phyloP scores from a whole-genome alignment of 2,329 filamentous ascomycete species.

The Oidium heveae region DNA sequence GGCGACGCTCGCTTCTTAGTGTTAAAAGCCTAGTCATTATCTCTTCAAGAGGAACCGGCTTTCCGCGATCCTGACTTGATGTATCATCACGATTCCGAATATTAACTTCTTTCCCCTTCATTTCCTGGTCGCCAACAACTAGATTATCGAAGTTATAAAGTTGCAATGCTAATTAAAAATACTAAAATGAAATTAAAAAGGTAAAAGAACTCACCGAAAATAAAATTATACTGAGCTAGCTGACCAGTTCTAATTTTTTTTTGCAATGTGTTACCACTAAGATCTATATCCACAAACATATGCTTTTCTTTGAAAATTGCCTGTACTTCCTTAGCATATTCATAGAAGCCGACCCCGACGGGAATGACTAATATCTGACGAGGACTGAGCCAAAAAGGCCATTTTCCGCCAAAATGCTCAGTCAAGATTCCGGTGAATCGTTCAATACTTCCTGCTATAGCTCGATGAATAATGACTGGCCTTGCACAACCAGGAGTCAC shows the following conservation, averaged over 20 bases:
- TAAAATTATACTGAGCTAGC: slow-evolving; percentile 61
- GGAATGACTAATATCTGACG: slow-evolving; percentile 59
- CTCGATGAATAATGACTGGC: slow-evolving; percentile 70
- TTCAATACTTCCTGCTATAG: slow-evolving; percentile 48
- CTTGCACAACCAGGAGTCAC: slow-evolving; percentile 46
- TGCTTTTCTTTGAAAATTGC: slow-evolving; percentile 37
- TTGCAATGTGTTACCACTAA: slow-evolving; percentile 56
- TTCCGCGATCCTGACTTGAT: slow-evolving; percentile 32
- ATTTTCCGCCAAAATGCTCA: slow-evolving; percentile 69
- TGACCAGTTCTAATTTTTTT: slow-evolving; percentile 76
- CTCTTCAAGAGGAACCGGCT: slow-evolving; percentile 29
- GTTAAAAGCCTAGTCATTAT: slow-evolving; percentile 28
- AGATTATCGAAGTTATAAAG: neutral
- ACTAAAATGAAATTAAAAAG: neutral
- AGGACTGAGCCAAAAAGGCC: slow-evolving; percentile 76
- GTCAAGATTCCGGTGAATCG: slow-evolving; percentile 50
- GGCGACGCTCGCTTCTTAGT: slow-evolving; percentile 21
- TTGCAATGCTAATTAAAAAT: neutral
- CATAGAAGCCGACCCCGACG: slow-evolving; percentile 43
- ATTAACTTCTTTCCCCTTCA: slow-evolving; percentile 32
- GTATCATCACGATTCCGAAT: slow-evolving; percentile 39
- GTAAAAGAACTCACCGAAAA: slow-evolving; percentile 30
- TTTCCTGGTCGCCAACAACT: slow-evolving; percentile 38
- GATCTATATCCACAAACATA: slow-evolving; percentile 47
- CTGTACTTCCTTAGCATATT: slow-evolving; percentile 54